Evolutionary conservation across 495 filamentous ascomycete species (phyloP), one percentile per base, ranked within the genome.

Genomic region (Annulohypoxylon stygium): DNA sequence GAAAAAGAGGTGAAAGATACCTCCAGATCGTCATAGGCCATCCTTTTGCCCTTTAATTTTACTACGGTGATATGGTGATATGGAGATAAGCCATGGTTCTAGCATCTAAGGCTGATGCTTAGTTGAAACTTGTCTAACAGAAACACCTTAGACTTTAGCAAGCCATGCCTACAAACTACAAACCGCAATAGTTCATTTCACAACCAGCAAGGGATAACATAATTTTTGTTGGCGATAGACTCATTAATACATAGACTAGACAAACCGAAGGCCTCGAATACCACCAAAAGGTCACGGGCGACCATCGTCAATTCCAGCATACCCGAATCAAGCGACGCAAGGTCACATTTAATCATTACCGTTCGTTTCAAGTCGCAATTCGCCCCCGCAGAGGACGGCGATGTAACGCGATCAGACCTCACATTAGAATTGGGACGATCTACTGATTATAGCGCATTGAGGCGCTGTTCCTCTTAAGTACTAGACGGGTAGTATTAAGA

Each of bases 301-400:
- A 53, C 34, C 37, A 51, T 50, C 14, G 0, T 65, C 65, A 25
- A 65, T 57, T 37, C 61, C 20, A 58, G 48, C 36, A 57, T 48
- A 45, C 50, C 71, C 71, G n/a, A 66, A 12, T 6, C 6, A 36
- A 23, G 62, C 66, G 54, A 30, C 54, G 26, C 57, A 70, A 37
- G 36, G 72, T 75, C 66, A 33, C 67, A 75, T 67, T 54, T 45
- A 10, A 63, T 20, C 59, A 70, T 37, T 48, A 54, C 51, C 59
- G 59, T 75, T 65, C 68, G 72, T 75, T 75, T 75, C 72, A 75
- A 75, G 63, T 62, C 51, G 45, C 50, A 64, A 60, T 50, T 53
- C 16, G 36, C 39, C 59, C 67, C 72, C 67, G 16, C 63, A 67
- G 25, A 12, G n/a, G 30, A 26, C 54, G 33, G 47, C 72, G 72